Base-by-base conservation (phyloP, 2,329 filamentous ascomycete species). In the Amauroascus niger region DNA sequence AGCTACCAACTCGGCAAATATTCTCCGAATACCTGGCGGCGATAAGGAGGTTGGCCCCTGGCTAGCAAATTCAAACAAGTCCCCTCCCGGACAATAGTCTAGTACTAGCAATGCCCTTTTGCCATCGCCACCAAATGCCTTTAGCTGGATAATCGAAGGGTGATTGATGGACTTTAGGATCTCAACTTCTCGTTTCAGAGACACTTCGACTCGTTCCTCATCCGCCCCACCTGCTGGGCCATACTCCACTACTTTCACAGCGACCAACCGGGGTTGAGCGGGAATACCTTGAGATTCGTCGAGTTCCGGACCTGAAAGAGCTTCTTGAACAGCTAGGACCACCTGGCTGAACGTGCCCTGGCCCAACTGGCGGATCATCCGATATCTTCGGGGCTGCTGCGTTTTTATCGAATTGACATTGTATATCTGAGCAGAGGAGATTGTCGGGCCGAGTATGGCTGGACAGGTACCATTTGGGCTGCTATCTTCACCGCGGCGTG, bases 321-420 rank as follows among this genome's bases (percentile, higher is more conserved):
- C 78, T 65, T 94, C 82, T 63, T 86, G 88, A 9, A 90, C 95
- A 3, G 90, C 93, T 40, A 98, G 76, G 71, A 94, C 85, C 18
- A 98, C 93, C 64, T 87, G 87, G 67, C 90, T 96, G 68, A 98
- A 98, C 0, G 93, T 96, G 35, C 93, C 93, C 63, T 95, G 88
- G 4, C 93, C 93, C 5, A 98, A 78, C 59, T 84, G 74, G 55
- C 87, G 84, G 37, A 98, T 72, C 11, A 85, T 86, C 60, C 87
- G 81, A 82, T 93, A 98, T 59, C 81, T 78, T 54, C 85, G 81
- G 18, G 81, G 76, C 66, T 90, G 89, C 59, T 80, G 72, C 55
- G 88, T 82, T 48, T 78, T 74, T 32, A 86, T 76, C 1, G 80
- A 84, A 59, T 73, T 76, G 26, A 87, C 84, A 62, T 86, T 78